Evolutionary conservation across 1,284 basidiomycete genomes (phyloP).

Genomic region (Trametes polyzona): DNA sequence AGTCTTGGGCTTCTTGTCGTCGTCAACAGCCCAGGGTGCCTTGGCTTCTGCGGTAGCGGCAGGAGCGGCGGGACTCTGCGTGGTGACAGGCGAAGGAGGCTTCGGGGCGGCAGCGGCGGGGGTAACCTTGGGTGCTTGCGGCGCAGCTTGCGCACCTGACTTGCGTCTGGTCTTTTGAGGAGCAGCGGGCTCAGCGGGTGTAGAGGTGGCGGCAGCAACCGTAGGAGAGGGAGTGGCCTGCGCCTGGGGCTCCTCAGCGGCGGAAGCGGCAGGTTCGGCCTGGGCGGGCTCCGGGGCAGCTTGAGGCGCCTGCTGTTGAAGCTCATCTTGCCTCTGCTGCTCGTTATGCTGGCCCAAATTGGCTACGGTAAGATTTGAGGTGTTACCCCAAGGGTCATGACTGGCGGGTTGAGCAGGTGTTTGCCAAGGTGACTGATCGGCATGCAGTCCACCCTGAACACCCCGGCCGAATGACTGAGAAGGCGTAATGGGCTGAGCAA

Average conservation of each 20-base stretch:
- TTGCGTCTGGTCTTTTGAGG: conserved; percentile 35
- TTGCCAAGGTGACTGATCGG: conserved; percentile 59
- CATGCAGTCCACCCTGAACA: conserved; percentile 24
- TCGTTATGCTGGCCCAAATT: conserved; percentile 65
- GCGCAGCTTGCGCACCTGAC: conserved; percentile 24
- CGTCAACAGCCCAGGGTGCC: conserved; percentile 67
- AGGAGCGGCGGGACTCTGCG: background rate
- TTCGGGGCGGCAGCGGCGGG: conserved; percentile 12
- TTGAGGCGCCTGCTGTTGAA: conserved; percentile 17
- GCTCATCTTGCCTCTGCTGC: conserved; percentile 42
- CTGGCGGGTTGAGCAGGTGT: conserved; percentile 46
- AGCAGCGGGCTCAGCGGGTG: conserved; percentile 25
- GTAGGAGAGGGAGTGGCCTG: conserved; percentile 22
- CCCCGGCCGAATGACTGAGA: conserved; percentile 29
- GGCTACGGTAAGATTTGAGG: conserved; percentile 54
- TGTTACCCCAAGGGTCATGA: conserved; percentile 53
- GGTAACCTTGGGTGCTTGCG: conserved; percentile 18
- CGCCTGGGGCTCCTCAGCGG: conserved; percentile 16
- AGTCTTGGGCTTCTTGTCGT: conserved; percentile 55
- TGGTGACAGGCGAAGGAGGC: conserved; percentile 32
- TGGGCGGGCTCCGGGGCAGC: conserved; percentile 17
- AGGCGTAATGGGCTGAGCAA: conserved; percentile 29
- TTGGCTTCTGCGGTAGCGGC: conserved; percentile 43
- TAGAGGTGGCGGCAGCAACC: conserved; percentile 30
- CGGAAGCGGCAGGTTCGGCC: conserved; percentile 10